Percentiles rank a stretch among this genome's conserved stretches.
Conservation (phyloP, 345 rosid genomes). For the Acer negundo region DNA sequence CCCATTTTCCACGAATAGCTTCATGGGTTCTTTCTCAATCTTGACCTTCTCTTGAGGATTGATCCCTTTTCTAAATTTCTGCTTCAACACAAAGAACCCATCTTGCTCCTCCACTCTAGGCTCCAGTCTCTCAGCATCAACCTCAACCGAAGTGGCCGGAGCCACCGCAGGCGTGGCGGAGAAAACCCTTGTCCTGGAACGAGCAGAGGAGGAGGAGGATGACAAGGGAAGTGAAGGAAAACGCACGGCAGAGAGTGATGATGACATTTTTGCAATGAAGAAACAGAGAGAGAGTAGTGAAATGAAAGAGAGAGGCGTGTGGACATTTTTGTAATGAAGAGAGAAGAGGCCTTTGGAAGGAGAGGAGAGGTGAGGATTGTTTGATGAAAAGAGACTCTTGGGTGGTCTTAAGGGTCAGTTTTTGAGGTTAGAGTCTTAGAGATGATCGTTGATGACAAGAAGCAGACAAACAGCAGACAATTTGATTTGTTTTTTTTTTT, state of each 20-base stretch:
- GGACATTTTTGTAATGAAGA: slow-evolving; percentile 50
- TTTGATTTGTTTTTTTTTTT: not conserved
- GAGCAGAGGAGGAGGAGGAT: slow-evolving; percentile 29
- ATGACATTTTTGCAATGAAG: slow-evolving; percentile 6
- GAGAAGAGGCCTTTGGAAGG: slow-evolving; percentile 29
- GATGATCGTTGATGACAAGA: not conserved
- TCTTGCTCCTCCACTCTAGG: slow-evolving; percentile 78
- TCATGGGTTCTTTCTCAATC: slow-evolving; percentile 87
- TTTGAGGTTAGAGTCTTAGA: not conserved
- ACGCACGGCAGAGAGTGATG: slow-evolving; percentile 45
- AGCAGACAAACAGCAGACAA: not conserved
- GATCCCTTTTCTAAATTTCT: slow-evolving; percentile 79
- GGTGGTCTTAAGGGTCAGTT: slow-evolving; percentile 55
- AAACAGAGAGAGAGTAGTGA: not conserved
- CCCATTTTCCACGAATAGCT: slow-evolving; percentile 74
- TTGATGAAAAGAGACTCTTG: slow-evolving; percentile 39
- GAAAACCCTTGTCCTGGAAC: slow-evolving; percentile 41
- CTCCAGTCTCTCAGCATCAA: slow-evolving; percentile 67
- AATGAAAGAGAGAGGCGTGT: slow-evolving; percentile 20
- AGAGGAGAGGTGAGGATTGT: slow-evolving; percentile 7
- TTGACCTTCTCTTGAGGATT: slow-evolving; percentile 90
- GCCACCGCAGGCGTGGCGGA: slow-evolving; percentile 34
- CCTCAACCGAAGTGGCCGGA: slow-evolving; percentile 26
- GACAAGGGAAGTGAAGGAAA: slow-evolving; percentile 43
- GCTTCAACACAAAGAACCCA: slow-evolving; percentile 81